Conservation (phyloP, 2,329 filamentous ascomycete genomes). For the Pestalotiopsis sp. region DNA sequence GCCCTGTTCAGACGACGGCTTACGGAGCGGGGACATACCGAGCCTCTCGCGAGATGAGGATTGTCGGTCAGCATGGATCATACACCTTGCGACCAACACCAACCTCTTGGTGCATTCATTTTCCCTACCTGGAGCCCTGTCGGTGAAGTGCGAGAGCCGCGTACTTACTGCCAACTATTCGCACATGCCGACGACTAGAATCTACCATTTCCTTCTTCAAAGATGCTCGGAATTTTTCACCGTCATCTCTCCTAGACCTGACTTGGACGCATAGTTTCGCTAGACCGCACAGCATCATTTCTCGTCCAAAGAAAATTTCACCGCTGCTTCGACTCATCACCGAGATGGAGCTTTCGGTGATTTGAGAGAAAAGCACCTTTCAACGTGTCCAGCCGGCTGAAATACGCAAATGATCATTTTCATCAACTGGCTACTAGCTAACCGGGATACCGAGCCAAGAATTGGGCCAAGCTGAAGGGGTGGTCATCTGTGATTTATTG, state of each 20-base stretch:
- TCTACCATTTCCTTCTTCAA: not conserved
- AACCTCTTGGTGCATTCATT: not conserved
- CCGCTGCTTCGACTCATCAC: not conserved
- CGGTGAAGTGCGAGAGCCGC: not conserved
- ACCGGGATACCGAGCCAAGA: not conserved
- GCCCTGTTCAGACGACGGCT: not conserved
- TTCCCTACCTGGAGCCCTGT: not conserved
- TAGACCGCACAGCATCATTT: not conserved
- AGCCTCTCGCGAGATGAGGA: conserved; percentile 3
- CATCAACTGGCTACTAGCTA: not conserved
- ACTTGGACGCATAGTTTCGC: not conserved
- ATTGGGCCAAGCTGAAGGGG: not conserved
- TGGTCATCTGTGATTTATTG: not conserved
- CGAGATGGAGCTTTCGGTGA: not conserved
- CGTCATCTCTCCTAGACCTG: not conserved
- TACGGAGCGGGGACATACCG: not conserved
- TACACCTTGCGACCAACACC: not conserved
- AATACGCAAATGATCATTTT: not conserved
- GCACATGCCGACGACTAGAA: not conserved
- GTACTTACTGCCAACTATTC: not conserved
- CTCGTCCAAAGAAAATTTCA: not conserved
- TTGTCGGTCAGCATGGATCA: conserved; percentile 2
- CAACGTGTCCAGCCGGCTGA: not conserved
- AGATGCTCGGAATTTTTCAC: not conserved
- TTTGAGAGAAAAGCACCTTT: not conserved